Percentiles rank a stretch among this genome's conserved stretches.
Evolutionary conservation across 805 yeast species (phyloP).

Genomic region (Metschnikowia henanensis): DNA sequence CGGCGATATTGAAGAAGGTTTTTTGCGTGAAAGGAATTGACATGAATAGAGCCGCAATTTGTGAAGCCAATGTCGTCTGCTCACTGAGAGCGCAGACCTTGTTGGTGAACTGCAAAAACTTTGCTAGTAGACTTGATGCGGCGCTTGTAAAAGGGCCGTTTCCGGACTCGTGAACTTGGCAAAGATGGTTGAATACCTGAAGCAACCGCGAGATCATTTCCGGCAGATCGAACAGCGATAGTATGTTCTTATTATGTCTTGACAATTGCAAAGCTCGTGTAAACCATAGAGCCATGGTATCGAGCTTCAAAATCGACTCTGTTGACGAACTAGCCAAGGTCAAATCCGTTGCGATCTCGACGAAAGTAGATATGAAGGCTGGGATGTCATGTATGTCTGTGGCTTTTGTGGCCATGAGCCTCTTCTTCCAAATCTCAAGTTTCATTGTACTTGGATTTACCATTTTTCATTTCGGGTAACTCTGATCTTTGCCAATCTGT

Average conservation of each 20-base stretch:
- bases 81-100: constrained; percentile 6
- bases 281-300: constrained; percentile 65
- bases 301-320: constrained; percentile 29
- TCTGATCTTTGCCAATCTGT: neutral
- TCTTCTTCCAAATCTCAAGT: constrained; percentile 2
- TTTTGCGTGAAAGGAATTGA: constrained; percentile 48
- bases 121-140: constrained; percentile 56
- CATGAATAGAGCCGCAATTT: constrained; percentile 50
- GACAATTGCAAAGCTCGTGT: constrained; percentile 50
- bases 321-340: constrained; percentile 3
- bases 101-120: constrained; percentile 44
- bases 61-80: constrained; percentile 15
- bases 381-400: constrained; percentile 1
- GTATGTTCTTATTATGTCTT: neutral
- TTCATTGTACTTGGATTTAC: neutral
- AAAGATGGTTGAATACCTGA: constrained; percentile 49
- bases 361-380: constrained; percentile 1
- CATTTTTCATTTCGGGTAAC: constrained; percentile 1
- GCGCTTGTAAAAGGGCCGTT: constrained; percentile 74
- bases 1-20: constrained; percentile 61
- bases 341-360: constrained; percentile 1
- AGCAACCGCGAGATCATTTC: constrained; percentile 18
- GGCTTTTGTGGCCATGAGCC: constrained; percentile 5
- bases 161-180: constrained; percentile 71
- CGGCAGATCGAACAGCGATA: neutral